phyloP scores from a whole-genome alignment of 1,139 yeast genomes.

The Suhomyces taliae region DNA sequence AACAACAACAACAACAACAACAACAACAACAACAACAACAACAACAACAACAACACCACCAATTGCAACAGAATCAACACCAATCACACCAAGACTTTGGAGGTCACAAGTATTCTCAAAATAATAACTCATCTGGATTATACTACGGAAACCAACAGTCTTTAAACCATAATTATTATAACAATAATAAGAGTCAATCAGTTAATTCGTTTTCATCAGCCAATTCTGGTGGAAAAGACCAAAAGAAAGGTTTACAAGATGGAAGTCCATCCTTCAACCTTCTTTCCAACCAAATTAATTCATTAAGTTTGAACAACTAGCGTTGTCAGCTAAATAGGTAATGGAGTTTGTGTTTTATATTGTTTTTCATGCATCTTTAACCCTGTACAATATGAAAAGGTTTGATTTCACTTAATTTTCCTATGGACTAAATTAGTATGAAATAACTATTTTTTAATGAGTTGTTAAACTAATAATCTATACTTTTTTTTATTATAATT shows the following conservation, averaged over 20 bases:
- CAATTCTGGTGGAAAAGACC: slow-evolving; percentile 2
- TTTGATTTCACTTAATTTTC: slow-evolving; percentile 1
- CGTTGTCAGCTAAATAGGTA: background rate
- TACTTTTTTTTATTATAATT: background rate
- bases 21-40: slow-evolving; percentile 10
- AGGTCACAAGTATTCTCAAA: slow-evolving; percentile 22
- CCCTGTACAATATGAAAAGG: slow-evolving; percentile 1
- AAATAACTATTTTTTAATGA: too few species aligned
- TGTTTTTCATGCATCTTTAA: slow-evolving; percentile 3
- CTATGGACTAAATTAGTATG: background rate
- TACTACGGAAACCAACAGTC: slow-evolving; percentile 21
- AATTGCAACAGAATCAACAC: slow-evolving; percentile 12
- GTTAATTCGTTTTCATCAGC: slow-evolving; percentile 15
- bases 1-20: too few species aligned
- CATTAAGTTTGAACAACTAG: slow-evolving; percentile 33
- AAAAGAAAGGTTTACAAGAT: slow-evolving; percentile 7
- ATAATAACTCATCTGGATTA: slow-evolving; percentile 28
- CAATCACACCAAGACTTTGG: slow-evolving; percentile 16
- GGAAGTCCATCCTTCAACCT: slow-evolving; percentile 18
- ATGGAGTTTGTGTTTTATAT: background rate
- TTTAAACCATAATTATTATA: slow-evolving; percentile 7
- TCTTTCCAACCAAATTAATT: slow-evolving; percentile 33
- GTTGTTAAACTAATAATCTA: too few species aligned
- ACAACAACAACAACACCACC: slow-evolving; percentile 12
- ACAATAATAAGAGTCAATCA: slow-evolving; percentile 11